phyloP scores from a whole-genome alignment of 2,329 filamentous ascomycete species.

The Trichoderma koningiopsis region DNA sequence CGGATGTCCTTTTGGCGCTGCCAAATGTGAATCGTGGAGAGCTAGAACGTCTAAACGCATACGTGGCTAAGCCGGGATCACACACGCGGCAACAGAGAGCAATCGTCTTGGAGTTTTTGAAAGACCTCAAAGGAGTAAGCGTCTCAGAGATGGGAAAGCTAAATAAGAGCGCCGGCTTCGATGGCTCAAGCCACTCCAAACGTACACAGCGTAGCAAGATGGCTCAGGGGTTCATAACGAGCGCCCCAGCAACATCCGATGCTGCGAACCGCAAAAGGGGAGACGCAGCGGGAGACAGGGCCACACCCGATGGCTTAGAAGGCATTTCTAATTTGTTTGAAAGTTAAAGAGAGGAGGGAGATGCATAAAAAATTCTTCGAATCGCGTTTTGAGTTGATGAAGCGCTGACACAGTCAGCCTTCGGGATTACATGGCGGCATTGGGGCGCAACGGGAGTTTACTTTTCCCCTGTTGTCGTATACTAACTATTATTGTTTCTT shows the following conservation, averaged over 20 bases:
- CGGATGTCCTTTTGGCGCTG: constrained; percentile 74
- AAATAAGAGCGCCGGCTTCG: constrained; percentile 51
- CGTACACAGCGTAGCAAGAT: constrained; percentile 48
- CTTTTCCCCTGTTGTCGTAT: background rate
- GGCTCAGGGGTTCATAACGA: constrained; percentile 68
- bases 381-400: background rate
- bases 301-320: constrained; percentile 55
- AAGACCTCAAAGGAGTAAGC: constrained; percentile 84
- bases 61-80: constrained; percentile 59
- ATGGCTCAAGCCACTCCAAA: constrained; percentile 34
- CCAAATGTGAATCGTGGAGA: constrained; percentile 72
- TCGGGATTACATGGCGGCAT: constrained; percentile 1
- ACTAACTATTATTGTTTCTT: background rate
- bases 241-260: constrained; percentile 38
- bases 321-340: constrained; percentile 56
- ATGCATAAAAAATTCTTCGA: background rate
- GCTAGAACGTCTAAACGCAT: constrained; percentile 65
- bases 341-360: background rate
- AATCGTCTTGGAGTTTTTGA: constrained; percentile 80
- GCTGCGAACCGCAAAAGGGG: background rate
- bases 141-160: constrained; percentile 93
- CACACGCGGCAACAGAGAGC: constrained; percentile 77
- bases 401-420: background rate
- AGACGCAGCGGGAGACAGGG: constrained; percentile 31
- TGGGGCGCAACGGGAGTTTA: constrained; percentile 17